phyloP scores from a whole-genome alignment of 1,284 basidiomycete genomes.

The Fomitopsis pinicola region DNA sequence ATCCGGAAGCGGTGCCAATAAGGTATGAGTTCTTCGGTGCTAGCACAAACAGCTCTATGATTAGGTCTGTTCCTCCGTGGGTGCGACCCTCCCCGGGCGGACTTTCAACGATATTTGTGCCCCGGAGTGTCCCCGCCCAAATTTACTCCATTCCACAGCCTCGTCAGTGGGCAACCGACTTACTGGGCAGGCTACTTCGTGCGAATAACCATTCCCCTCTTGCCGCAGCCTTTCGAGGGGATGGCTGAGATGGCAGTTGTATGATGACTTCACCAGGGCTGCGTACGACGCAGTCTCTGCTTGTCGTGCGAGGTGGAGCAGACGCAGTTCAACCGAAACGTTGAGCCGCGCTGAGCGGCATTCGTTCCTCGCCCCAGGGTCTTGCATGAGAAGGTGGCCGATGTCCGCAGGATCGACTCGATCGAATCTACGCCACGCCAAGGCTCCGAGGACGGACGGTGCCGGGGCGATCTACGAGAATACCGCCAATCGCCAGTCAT shows the following conservation, averaged over 20 bases:
- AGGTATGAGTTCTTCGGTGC: not conserved
- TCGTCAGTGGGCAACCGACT: not conserved
- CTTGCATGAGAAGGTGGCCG: not conserved
- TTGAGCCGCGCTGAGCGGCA: not conserved
- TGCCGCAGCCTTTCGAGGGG: no score
- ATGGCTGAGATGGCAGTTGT: no score
- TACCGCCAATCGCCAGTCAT: not conserved
- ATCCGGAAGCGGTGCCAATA: not conserved
- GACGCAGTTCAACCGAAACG: no score
- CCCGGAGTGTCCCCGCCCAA: not conserved
- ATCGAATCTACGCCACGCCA: not conserved
- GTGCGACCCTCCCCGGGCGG: not conserved
- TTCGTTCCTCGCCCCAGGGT: not conserved
- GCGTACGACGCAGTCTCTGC: no score
- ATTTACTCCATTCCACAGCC: not conserved
- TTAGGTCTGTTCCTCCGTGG: not conserved
- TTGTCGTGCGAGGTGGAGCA: no score
- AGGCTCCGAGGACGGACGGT: not conserved
- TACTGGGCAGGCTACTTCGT: no score
- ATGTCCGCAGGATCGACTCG: not conserved
- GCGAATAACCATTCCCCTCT: no score
- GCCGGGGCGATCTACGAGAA: not conserved
- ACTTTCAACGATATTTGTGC: not conserved
- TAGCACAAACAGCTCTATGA: not conserved
- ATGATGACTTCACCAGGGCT: no score